Base-by-base conservation (phyloP, 257 asterid species). In the Penstemon davidsonii region DNA sequence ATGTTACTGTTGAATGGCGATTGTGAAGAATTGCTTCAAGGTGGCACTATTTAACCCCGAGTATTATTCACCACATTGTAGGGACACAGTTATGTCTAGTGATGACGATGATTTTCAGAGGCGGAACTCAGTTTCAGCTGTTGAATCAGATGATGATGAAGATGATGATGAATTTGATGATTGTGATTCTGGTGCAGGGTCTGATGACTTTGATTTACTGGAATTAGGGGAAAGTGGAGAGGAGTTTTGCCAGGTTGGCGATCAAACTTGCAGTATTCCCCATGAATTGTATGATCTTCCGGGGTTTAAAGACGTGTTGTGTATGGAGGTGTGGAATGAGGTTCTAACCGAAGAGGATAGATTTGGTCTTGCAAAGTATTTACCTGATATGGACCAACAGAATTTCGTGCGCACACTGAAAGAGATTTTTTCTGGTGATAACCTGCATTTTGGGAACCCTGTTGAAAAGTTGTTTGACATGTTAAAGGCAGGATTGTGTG, bases 361-460 rank as follows among this genome's bases (percentile, higher is more conserved):
- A 60, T 85, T 85, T 78, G 58, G 76, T 45, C 98, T 95, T 71
- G 64, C 95, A 62, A 89, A 81, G 83, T 91, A 81, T 79, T 77
- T 95, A 55, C 99, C 99, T 19, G 99, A 95, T 77, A 85, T 91
- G 96, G 97, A 91, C 83, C 95, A 95, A 55, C 98, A 95, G 77
- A 85, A 72, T 57, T 95, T 86, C 37, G 86, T 85, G 64, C 68
- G 77, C 59, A 87, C 98, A 0, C 75, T 92, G 83, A 83, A 87
- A 77, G 99, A 89, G 76, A 87, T 95, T 37, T 83, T 95, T 62
- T 77, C 84, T 5, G 96, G 98, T 61, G 80, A 77, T 64, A 91
- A 82, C 78, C 70, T 95, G 81, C 89, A 95, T 83, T 95, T 91
- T 64, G 98, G 98, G 4, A 91, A 85, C 76, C 98, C 99, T 42